Conservation (phyloP, 2,329 filamentous ascomycete genomes). For the Helotiales sp. region DNA sequence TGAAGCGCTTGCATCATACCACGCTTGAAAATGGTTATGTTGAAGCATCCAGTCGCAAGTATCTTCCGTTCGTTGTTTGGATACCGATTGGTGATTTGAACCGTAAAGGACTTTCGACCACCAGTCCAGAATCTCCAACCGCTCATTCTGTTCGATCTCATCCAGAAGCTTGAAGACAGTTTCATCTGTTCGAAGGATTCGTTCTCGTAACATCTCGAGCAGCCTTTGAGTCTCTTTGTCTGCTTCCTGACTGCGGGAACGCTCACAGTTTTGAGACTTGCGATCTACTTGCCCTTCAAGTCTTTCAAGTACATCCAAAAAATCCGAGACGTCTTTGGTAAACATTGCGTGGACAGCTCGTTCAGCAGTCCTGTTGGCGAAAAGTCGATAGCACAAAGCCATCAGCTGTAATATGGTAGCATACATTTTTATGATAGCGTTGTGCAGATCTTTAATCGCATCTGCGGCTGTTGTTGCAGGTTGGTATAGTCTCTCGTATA, state of each 20-base stretch:
- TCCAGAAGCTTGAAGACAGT: conserved; percentile 18
- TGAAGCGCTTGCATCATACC: conserved; percentile 15
- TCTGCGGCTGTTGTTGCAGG: not conserved
- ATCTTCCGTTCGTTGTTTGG: conserved; percentile 7
- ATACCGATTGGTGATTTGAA: conserved; percentile 13
- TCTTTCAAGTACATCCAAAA: conserved; percentile 13
- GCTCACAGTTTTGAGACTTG: conserved; percentile 14
- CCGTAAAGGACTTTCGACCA: conserved; percentile 25
- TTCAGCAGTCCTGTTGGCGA: conserved; percentile 8
- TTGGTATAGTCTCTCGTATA: conserved; percentile 27
- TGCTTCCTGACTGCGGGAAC: conserved; percentile 2
- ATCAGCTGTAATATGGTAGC: conserved; percentile 19
- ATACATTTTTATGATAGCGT: conserved; percentile 24
- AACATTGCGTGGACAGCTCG: conserved; percentile 15
- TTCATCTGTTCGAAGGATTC: conserved; percentile 22
- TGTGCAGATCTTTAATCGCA: conserved; percentile 9
- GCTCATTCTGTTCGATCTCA: conserved; percentile 4
- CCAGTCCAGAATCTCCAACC: conserved; percentile 29
- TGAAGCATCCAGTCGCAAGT: conserved; percentile 22
- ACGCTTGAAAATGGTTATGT: conserved; percentile 10
- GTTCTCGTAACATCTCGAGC: conserved; percentile 8
- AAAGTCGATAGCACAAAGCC: conserved; percentile 4
- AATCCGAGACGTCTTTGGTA: not conserved
- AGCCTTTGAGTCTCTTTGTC: conserved; percentile 5
- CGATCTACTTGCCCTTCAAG: conserved; percentile 13